A percentile compares a stretch with the other conserved stretches of the same genome.
Conservation (phyloP, 2,329 filamentous ascomycete genomes). For the Cladosporium cucumerinum region DNA sequence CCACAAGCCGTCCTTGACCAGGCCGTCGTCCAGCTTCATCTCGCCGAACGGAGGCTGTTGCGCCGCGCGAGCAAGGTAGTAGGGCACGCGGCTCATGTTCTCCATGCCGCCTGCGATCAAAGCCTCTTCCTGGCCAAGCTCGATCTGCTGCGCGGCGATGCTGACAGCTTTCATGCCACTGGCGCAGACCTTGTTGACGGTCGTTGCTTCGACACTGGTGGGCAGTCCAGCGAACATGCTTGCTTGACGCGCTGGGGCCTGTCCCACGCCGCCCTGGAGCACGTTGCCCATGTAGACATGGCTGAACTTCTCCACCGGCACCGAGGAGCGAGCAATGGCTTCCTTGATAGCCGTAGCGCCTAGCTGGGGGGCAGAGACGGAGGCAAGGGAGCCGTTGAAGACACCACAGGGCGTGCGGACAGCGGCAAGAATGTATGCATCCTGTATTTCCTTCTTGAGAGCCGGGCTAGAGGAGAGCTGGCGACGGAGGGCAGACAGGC, state of each 20-base stretch:
- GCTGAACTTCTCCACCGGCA: slow-evolving; percentile 76
- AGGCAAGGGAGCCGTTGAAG: slow-evolving; percentile 92
- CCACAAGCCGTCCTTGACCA: slow-evolving; percentile 92
- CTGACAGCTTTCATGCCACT: slow-evolving; percentile 90
- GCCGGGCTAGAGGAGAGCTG: slow-evolving; percentile 51
- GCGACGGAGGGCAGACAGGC: slow-evolving; percentile 21
- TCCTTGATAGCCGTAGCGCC: slow-evolving; percentile 89
- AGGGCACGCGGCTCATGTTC: slow-evolving; percentile 92
- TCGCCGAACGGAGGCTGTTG: slow-evolving; percentile 82
- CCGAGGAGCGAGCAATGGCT: slow-evolving; percentile 78
- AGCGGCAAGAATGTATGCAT: slow-evolving; percentile 91
- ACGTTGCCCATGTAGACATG: slow-evolving; percentile 99
- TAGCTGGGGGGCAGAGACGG: slow-evolving; percentile 79
- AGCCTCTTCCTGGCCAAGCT: slow-evolving; percentile 82
- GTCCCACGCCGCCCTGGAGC: slow-evolving; percentile 76
- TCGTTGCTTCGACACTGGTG: slow-evolving; percentile 77
- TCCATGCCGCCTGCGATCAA: slow-evolving; percentile 96
- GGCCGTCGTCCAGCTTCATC: slow-evolving; percentile 80
- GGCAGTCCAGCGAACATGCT: slow-evolving; percentile 82
- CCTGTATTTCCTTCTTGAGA: slow-evolving; percentile 66
- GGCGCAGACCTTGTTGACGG: slow-evolving; percentile 97
- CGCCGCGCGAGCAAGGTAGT: slow-evolving; percentile 81
- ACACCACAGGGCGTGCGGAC: slow-evolving; percentile 86
- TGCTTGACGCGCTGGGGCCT: slow-evolving; percentile 89
- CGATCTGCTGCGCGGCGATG: slow-evolving; percentile 89